A percentile compares a stretch with the other conserved stretches of the same genome.
Evolutionary conservation across 2,329 filamentous ascomycete genomes (phyloP).

Genomic region (Pseudocercospora pini-densiflorae): DNA sequence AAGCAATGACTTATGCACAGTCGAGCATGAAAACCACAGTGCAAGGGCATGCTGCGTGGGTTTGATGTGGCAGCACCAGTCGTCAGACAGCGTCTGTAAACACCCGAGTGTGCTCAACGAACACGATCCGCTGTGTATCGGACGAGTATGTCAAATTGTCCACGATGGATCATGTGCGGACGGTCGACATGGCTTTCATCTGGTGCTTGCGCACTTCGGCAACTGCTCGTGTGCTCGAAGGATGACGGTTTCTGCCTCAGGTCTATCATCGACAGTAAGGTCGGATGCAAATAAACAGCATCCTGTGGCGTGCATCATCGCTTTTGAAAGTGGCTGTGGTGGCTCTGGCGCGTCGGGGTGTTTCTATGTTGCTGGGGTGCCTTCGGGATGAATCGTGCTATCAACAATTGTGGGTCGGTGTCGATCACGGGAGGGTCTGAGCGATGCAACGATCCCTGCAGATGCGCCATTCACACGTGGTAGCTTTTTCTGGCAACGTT

Average conservation of each 20-base stretch:
- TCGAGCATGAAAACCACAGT: not conserved
- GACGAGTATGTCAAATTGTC: not conserved
- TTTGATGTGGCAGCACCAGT: not conserved
- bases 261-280: not conserved
- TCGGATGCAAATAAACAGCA: constrained; percentile 1
- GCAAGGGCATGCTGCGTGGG: not conserved
- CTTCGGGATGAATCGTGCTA: not conserved
- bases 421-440: not conserved
- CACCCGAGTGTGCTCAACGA: not conserved
- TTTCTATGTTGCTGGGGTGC: not conserved
- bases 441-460: not conserved
- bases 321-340: not conserved
- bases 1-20: not conserved
- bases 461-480: not conserved
- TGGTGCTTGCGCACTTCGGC: not conserved
- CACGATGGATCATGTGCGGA: not conserved
- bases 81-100: not conserved
- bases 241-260: not conserved
- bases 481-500: not conserved
- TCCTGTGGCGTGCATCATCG: not conserved
- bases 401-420: not conserved
- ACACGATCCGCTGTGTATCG: not conserved
- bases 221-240: not conserved
- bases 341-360: constrained; percentile 2
- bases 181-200: not conserved